Conservation (phyloP, 2,329 filamentous ascomycete genomes). For the Aspergillus pseudoterreus region DNA sequence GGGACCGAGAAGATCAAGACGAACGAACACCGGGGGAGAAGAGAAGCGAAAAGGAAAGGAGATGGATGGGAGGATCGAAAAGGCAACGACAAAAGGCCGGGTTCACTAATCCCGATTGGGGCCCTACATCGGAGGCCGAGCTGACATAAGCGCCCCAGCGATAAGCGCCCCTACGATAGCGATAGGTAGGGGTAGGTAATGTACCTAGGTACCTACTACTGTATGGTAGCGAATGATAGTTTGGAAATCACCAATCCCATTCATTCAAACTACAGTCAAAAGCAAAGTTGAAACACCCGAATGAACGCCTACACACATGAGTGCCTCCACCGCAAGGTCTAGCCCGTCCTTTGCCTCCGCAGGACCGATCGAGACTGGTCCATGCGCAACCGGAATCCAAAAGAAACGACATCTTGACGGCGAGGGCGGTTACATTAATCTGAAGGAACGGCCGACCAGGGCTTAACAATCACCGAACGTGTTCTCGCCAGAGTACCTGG, state of each 20-base stretch:
- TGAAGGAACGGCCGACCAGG: slow-evolving; percentile 9
- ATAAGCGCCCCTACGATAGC: not conserved
- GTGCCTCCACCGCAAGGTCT: slow-evolving; percentile 13
- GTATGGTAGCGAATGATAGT: no score
- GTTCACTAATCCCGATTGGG: not conserved
- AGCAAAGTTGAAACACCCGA: slow-evolving; percentile 11
- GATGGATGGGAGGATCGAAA: not conserved
- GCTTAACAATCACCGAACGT: slow-evolving; percentile 67
- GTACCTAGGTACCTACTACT: no score
- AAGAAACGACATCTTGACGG: slow-evolving; percentile 10
- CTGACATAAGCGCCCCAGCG: not conserved
- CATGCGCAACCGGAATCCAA: not conserved
- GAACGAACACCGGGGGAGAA: not conserved
- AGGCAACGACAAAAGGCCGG: not conserved
- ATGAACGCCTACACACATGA: slow-evolving; percentile 21
- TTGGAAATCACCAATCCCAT: no score
- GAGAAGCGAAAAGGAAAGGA: not conserved
- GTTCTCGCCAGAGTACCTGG: slow-evolving; percentile 93
- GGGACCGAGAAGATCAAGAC: not conserved
- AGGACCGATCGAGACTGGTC: not conserved
- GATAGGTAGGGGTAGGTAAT: no score
- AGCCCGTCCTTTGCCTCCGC: slow-evolving; percentile 12
- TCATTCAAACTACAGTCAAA: not conserved
- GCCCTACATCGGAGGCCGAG: not conserved
- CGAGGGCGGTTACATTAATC: slow-evolving; percentile 9